A percentile compares a stretch with the other conserved stretches of the same genome.
Conservation (phyloP, 352 stramenopile genomes). For the Pythium pyrilobum region DNA sequence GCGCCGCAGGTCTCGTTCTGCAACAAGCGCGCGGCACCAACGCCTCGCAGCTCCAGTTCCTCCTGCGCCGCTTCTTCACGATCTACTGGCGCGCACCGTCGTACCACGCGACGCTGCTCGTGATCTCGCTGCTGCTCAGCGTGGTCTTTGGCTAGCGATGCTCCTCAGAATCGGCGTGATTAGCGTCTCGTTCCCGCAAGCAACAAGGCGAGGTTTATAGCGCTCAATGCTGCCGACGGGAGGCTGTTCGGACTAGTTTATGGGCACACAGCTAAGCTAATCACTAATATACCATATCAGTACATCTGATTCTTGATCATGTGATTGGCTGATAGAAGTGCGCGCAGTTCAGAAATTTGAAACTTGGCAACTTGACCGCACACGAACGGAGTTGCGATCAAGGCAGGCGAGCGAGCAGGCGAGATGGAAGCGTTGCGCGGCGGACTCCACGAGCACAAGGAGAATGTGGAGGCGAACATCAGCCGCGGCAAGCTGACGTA, state of each 20-base stretch:
- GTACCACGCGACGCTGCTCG: slow-evolving; percentile 81
- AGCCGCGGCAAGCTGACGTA: slow-evolving; percentile 26
- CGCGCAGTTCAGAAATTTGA: slow-evolving; percentile 4
- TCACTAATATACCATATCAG: neutral
- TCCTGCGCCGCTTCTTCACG: slow-evolving; percentile 42
- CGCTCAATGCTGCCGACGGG: no score
- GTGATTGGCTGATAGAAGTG: neutral
- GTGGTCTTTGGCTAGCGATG: slow-evolving; percentile 81
- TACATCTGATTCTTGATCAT: neutral
- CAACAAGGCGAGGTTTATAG: no score
- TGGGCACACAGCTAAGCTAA: no score
- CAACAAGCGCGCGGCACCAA: slow-evolving; percentile 39
- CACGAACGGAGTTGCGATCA: no score
- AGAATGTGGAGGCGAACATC: slow-evolving; percentile 52
- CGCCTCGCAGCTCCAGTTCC: slow-evolving; percentile 34
- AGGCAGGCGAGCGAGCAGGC: neutral
- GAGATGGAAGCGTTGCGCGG: slow-evolving; percentile 47
- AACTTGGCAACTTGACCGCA: no score
- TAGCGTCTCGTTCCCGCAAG: no score
- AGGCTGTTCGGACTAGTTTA: no score
- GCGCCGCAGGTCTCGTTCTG: slow-evolving; percentile 27
- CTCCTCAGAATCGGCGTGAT: no score
- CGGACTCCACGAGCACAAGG: slow-evolving; percentile 48
- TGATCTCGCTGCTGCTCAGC: slow-evolving; percentile 69
- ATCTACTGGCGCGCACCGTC: slow-evolving; percentile 71